phyloP scores from a whole-genome alignment of 2,329 filamentous ascomycete species.

The Penicillium digitatum region DNA sequence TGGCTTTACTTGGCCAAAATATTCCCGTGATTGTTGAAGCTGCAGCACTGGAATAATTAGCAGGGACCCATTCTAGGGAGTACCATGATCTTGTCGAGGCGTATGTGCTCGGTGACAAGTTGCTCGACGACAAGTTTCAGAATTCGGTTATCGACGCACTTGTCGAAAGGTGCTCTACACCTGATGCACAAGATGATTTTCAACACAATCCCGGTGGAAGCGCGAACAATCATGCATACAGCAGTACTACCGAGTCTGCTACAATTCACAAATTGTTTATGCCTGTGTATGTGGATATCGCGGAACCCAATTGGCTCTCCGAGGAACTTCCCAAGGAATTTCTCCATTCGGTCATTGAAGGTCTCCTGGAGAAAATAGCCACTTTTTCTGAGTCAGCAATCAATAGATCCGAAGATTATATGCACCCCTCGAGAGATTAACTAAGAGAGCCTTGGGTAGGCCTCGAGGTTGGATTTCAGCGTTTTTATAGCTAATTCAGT shows the following conservation, averaged over 20 bases:
- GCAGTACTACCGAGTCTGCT: neutral
- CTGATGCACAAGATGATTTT: neutral
- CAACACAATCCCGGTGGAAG: neutral
- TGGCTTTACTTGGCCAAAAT: neutral
- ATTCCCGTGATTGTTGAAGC: neutral
- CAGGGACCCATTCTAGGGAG: rapidly evolving
- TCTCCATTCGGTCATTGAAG: neutral
- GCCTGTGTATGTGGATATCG: neutral
- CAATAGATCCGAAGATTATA: no score
- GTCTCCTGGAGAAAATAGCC: neutral
- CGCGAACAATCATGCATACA: neutral
- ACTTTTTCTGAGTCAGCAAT: no score
- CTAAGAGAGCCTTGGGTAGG: no score
- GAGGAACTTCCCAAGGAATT: neutral
- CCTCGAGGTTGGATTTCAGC: no score
- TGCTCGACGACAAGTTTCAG: neutral
- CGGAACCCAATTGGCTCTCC: neutral
- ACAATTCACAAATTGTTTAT: neutral
- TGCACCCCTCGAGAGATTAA: no score
- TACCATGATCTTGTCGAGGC: neutral
- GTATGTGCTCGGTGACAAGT: neutral
- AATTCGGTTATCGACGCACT: neutral
- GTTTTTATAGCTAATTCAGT: no score
- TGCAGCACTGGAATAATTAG: no score
- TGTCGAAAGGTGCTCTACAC: neutral